phyloP scores from a whole-genome alignment of 2,329 filamentous ascomycete species.

The Aspergillus persii region DNA sequence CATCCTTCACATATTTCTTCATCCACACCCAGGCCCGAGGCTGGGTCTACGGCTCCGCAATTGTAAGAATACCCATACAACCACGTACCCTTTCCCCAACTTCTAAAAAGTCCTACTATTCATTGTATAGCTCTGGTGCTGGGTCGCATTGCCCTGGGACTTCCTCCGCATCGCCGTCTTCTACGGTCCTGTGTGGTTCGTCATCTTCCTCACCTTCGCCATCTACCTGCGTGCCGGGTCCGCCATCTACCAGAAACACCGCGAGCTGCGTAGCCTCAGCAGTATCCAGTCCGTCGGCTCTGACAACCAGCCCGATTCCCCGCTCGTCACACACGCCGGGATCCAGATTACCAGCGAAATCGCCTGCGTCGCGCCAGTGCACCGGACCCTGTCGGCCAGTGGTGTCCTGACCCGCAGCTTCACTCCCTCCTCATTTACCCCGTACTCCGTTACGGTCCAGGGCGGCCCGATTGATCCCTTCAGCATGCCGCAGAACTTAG shows the following conservation, averaged over 20 bases:
- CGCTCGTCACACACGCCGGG: slow-evolving; percentile 58
- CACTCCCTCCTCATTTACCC: slow-evolving; percentile 12
- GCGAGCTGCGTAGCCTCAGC: slow-evolving; percentile 58
- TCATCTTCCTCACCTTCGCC: slow-evolving; percentile 39
- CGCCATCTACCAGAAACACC: slow-evolving; percentile 54
- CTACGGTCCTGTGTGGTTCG: slow-evolving; percentile 54
- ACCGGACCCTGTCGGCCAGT: not conserved
- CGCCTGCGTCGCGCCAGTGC: slow-evolving; percentile 7
- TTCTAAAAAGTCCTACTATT: not conserved
- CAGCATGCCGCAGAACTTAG: too few species aligned
- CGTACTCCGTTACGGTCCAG: slow-evolving; percentile 35
- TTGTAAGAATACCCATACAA: slow-evolving; percentile 37
- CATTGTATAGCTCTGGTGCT: slow-evolving; percentile 67
- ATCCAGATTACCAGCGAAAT: slow-evolving; percentile 62
- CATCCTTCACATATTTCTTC: slow-evolving; percentile 67
- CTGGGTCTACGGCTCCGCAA: slow-evolving; percentile 70
- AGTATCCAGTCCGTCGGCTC: slow-evolving; percentile 22
- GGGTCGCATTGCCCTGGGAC: slow-evolving; percentile 68
- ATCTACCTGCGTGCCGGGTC: slow-evolving; percentile 43
- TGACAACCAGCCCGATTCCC: slow-evolving; percentile 44
- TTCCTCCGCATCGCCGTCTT: slow-evolving; percentile 71
- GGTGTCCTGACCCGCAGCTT: slow-evolving; percentile 1
- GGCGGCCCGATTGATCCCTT: not conserved
- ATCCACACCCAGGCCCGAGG: slow-evolving; percentile 52
- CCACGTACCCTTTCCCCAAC: not conserved